Percentiles rank a stretch among this genome's conserved stretches.
Evolutionary conservation across 139 green algal species (phyloP).

Genomic region (Chlorella ohadii): DNA sequence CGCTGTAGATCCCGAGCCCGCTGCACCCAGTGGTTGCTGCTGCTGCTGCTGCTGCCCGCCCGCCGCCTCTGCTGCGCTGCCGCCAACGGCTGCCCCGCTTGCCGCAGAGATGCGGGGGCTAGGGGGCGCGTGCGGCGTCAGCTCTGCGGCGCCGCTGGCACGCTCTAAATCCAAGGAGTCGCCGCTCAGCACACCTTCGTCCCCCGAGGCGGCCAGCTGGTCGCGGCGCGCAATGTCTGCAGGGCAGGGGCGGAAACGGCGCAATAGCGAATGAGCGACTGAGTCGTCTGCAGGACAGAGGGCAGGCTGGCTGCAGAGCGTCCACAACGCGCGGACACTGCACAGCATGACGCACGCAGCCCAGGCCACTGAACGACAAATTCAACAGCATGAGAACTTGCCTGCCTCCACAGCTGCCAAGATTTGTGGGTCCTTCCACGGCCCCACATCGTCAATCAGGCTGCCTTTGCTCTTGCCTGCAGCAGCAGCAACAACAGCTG

Average conservation of each 20-base stretch:
- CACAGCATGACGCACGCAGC: no score
- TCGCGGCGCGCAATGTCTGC: conserved; percentile 24
- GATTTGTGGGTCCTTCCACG: conserved; percentile 79
- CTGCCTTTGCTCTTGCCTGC: conserved; percentile 60
- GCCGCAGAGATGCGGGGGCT: not conserved
- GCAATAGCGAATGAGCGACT: no score
- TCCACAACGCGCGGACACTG: no score
- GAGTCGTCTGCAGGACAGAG: no score
- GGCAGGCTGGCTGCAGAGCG: no score
- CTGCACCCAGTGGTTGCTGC: not conserved
- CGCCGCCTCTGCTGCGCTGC: not conserved
- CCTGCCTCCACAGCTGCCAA: conserved; percentile 50
- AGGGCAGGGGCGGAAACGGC: not conserved
- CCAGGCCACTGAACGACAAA: no score
- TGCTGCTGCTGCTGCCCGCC: not conserved
- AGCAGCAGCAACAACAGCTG: no score
- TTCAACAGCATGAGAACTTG: not conserved
- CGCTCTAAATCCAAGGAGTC: conserved; percentile 23
- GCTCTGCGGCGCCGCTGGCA: not conserved
- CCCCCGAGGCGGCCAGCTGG: not conserved
- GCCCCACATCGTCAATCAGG: conserved; percentile 85
- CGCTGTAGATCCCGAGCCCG: no score
- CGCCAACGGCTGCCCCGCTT: not conserved
- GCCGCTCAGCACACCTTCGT: conserved; percentile 5
- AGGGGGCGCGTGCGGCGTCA: not conserved